phyloP scores from a whole-genome alignment of 768 basidiomycete species.

The Amanita jacksonii region DNA sequence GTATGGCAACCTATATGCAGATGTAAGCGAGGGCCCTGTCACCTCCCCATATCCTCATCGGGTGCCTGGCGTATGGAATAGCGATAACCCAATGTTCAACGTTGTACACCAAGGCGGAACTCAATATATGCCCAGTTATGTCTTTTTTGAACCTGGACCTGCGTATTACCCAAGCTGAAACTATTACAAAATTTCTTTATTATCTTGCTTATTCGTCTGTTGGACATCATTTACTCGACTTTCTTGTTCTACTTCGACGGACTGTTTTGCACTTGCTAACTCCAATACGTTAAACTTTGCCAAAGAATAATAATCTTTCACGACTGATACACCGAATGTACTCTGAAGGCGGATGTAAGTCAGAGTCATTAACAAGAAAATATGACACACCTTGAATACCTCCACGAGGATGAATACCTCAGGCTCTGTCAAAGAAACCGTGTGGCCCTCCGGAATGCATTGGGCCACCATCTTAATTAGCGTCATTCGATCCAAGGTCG shows the following conservation, averaged over 20 bases:
- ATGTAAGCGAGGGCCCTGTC: too few species aligned
- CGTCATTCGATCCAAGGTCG: slow-evolving; percentile 45
- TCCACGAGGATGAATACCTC: slow-evolving; percentile 72
- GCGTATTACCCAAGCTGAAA: too few species aligned
- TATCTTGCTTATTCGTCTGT: not conserved
- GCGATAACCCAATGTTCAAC: too few species aligned
- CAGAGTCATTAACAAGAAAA: not conserved
- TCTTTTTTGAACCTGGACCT: too few species aligned
- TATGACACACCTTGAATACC: slow-evolving; percentile 59
- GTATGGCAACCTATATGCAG: too few species aligned
- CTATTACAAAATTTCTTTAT: not conserved
- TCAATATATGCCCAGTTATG: too few species aligned
- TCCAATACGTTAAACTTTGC: slow-evolving; percentile 78
- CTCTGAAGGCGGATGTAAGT: slow-evolving; percentile 33
- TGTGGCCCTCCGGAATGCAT: slow-evolving; percentile 59
- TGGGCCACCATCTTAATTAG: slow-evolving; percentile 62
- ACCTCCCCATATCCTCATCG: too few species aligned
- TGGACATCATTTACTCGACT: not conserved
- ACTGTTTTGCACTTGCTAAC: slow-evolving; percentile 37
- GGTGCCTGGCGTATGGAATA: too few species aligned
- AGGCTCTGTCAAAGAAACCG: slow-evolving; percentile 59
- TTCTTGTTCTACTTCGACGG: slow-evolving; percentile 8
- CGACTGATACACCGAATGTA: slow-evolving; percentile 66
- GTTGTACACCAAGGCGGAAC: too few species aligned
- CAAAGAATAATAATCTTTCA: slow-evolving; percentile 59